Conservation (phyloP, 2,329 filamentous ascomycete genomes). For the Penicillium sp. region DNA sequence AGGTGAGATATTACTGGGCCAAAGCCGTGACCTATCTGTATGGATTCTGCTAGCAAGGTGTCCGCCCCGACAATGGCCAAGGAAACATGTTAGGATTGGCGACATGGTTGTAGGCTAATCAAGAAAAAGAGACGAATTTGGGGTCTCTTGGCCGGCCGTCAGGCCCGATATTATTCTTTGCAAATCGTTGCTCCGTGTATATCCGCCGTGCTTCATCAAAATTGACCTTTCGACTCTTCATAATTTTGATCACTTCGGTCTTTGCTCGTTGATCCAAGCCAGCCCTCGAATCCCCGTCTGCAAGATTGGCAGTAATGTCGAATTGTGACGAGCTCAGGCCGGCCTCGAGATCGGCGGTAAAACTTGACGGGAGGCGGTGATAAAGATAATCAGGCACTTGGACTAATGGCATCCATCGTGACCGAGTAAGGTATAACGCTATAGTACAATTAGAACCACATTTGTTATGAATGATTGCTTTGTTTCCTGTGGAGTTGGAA, state of each 20-base stretch:
- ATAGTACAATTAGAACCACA: constrained; percentile 7
- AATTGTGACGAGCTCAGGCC: constrained; percentile 82
- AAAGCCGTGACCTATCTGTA: not conserved
- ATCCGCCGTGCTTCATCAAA: constrained; percentile 90
- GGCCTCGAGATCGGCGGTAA: constrained; percentile 80
- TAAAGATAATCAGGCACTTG: constrained; percentile 69
- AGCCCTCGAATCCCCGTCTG: constrained; percentile 70
- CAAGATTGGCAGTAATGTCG: constrained; percentile 76
- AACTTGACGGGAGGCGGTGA: constrained; percentile 71
- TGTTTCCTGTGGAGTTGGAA: not conserved
- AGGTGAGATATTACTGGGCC: not conserved
- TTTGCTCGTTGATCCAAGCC: constrained; percentile 81
- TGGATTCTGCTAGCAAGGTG: not conserved
- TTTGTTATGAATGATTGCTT: constrained; percentile 3
- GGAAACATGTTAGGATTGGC: not conserved
- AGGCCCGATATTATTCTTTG: constrained; percentile 79
- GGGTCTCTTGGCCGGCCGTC: constrained; percentile 88
- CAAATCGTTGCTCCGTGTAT: constrained; percentile 82
- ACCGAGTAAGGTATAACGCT: constrained; percentile 78
- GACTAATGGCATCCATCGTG: constrained; percentile 70
- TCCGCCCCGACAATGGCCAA: not conserved
- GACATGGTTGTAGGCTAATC: constrained; percentile 23
- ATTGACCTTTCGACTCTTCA: constrained; percentile 76
- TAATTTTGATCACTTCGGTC: constrained; percentile 78
- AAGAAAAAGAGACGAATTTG: constrained; percentile 92